Conservation (phyloP, 2,329 filamentous ascomycete species). For the Epichloe bromicola region DNA sequence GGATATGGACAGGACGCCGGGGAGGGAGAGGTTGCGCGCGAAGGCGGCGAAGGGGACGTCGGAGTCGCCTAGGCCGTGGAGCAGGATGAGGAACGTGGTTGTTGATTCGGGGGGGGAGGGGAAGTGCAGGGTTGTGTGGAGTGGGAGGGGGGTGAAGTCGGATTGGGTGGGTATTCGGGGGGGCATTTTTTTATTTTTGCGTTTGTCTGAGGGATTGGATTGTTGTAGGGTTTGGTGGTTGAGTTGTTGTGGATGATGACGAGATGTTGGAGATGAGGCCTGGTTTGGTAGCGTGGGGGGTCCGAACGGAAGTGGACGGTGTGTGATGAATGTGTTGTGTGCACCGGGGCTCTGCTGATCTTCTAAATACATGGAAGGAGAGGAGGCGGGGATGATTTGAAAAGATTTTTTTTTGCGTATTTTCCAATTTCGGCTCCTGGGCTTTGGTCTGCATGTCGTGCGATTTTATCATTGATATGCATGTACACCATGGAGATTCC, state of each 20-base stretch:
- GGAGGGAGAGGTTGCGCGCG: slow-evolving; percentile 54
- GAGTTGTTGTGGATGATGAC: neutral
- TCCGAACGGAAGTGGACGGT: too few species aligned
- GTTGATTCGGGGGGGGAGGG: slow-evolving; percentile 43
- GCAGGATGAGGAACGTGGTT: slow-evolving; percentile 64
- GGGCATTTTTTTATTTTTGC: slow-evolving; percentile 25
- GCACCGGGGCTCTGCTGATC: too few species aligned
- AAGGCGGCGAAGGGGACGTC: slow-evolving; percentile 56
- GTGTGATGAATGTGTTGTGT: too few species aligned
- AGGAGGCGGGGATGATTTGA: too few species aligned
- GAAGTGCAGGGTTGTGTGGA: slow-evolving; percentile 34
- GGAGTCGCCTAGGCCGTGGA: slow-evolving; percentile 75
- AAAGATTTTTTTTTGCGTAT: too few species aligned
- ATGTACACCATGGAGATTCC: too few species aligned
- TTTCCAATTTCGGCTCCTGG: too few species aligned
- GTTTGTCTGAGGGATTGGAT: neutral
- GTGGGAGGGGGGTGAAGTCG: slow-evolving; percentile 35
- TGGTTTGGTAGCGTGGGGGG: too few species aligned
- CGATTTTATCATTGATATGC: too few species aligned
- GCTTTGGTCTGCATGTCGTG: too few species aligned
- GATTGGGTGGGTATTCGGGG: slow-evolving; percentile 34
- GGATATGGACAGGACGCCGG: slow-evolving; percentile 63
- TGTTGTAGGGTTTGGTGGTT: neutral
- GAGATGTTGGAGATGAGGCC: too few species aligned
- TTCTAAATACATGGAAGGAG: too few species aligned